Base-by-base conservation (phyloP, 2,329 filamentous ascomycete genomes). In the Aspergillus costaricaensis region DNA sequence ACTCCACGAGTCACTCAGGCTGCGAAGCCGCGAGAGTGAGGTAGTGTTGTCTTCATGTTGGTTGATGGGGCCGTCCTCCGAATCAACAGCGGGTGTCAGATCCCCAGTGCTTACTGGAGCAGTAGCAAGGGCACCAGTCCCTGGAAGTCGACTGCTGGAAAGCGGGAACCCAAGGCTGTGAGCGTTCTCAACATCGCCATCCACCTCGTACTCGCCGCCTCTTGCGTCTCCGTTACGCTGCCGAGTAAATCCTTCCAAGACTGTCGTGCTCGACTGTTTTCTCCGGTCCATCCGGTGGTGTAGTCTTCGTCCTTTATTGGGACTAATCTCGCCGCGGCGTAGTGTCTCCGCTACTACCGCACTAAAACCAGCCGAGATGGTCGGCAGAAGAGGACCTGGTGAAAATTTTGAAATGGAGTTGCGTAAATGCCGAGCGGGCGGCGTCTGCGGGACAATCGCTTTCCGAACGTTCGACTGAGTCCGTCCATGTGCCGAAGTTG, bases 301-400 rank as follows among this genome's bases (percentile, higher is more conserved):
- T 5, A 62, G 66, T 48, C 66, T 68, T 23, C 76, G 73, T 38
- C 72, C 70, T 56, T 72, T 75, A 19, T 66, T 65, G 17, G 77
- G 71, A 21, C 74, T 76, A 8, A 80, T 80, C 61, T 84, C 79
- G 14, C 85, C 83, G 15, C 85, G 82, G n/a, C 86, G 82, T 25
- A 89, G 77, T 21, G 86, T 83, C 64, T 90, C 87, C 8, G 86
- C 87, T 5, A 90, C 85, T 51, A 90, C 83, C 1, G 84, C 87
- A 69, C 81, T 85, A 15, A 90, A 78, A 0, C 83, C 83, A 1
- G 82, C 83, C 2, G 83, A 86, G 1, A 90, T 77, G 0, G 88
- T 86, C 30, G 83, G 83, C 1, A 87, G 81, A 4, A 89, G 75
- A 5, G 85, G 83, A 0, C 85, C 85, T 4, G 83, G 83, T 4